These are phyloP conservation scores for Dactylellina cionopaga DNA, from an alignment of 2,329 filamentous ascomycete species.

Conservation along the genomic window DNA sequence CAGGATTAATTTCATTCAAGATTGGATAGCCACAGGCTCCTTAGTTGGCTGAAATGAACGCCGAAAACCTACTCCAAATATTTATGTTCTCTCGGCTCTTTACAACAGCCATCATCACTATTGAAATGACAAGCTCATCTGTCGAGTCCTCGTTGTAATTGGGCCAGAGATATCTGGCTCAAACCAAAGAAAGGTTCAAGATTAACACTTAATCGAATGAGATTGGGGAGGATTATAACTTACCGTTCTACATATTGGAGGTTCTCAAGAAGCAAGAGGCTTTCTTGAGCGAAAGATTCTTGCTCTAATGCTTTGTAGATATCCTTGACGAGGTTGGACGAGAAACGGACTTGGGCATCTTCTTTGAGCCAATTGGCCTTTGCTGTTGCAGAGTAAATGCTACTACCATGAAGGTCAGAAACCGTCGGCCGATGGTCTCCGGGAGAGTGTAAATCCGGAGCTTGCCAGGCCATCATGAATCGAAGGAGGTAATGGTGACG, in stretches of 20 bases:
- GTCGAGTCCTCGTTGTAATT: conserved; percentile 88
- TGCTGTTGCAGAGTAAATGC: conserved; percentile 78
- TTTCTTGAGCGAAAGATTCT: conserved; percentile 79
- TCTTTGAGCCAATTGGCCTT: conserved; percentile 83
- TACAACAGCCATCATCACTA: conserved; percentile 85
- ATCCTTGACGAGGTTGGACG: conserved; percentile 81
- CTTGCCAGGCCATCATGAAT: conserved; percentile 11
- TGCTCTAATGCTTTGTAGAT: conserved; percentile 90
- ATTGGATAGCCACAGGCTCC: too few species aligned
- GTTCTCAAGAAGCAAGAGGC: conserved; percentile 84
- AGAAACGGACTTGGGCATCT: conserved; percentile 69
- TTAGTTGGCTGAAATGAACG: not conserved
- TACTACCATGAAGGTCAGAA: conserved; percentile 76
- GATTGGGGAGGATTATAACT: conserved; percentile 44
- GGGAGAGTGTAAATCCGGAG: conserved; percentile 52
- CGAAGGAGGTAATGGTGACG: not conserved
- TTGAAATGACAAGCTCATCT: conserved; percentile 88
- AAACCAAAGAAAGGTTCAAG: conserved; percentile 1
- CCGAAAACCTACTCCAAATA: conserved; percentile 78
- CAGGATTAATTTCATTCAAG: too few species aligned
- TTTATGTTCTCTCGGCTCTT: conserved; percentile 87
- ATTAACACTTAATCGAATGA: not conserved
- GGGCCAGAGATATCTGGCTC: conserved; percentile 85
- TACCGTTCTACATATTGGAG: conserved; percentile 88
- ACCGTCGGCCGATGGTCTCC: conserved; percentile 70